These are phyloP conservation scores for Tulasnella calospora DNA, from an alignment of 768 basidiomycete species.

Conservation along the genomic window DNA sequence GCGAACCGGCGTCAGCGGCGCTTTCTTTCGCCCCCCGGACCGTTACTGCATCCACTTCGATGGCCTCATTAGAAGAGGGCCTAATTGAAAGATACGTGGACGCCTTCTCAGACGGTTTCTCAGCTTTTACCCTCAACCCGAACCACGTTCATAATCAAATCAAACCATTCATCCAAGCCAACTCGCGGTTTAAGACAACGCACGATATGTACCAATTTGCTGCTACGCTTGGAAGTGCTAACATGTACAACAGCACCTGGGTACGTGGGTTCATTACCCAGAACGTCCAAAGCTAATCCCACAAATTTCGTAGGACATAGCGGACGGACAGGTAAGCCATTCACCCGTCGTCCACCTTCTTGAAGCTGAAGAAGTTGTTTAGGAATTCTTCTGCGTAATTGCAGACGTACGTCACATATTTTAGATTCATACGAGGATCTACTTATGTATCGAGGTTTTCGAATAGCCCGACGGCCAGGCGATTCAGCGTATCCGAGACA, in stretches of 20 bases:
- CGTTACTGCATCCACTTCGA: background rate
- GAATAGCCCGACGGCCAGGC: slow-evolving; percentile 40
- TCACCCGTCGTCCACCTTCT: background rate
- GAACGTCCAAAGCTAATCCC: background rate
- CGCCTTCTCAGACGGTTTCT: background rate
- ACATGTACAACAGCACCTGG: slow-evolving; percentile 31
- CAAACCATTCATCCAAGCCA: slow-evolving; percentile 43
- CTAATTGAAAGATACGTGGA: background rate
- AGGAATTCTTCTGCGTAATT: slow-evolving; percentile 43
- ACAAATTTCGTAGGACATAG: slow-evolving; percentile 40
- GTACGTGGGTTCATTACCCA: slow-evolving; percentile 33
- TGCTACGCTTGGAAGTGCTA: slow-evolving; percentile 28
- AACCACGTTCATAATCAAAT: slow-evolving; percentile 47
- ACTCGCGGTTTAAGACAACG: slow-evolving; percentile 42
- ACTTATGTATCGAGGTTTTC: slow-evolving; percentile 32
- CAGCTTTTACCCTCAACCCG: slow-evolving; percentile 38
- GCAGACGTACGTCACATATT: slow-evolving; percentile 37
- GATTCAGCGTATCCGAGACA: slow-evolving; percentile 47
- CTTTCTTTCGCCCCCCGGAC: background rate
- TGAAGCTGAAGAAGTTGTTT: slow-evolving; percentile 9
- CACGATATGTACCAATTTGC: slow-evolving; percentile 48
- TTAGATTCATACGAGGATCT: background rate
- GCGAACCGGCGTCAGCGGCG: background rate
- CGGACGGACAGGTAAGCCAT: slow-evolving; percentile 47
- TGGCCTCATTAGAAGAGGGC: background rate